Evolutionary conservation across 2,329 filamentous ascomycete genomes (phyloP), one percentile per base, ranked within the genome.

Genomic region (Trichoderma lentiforme): DNA sequence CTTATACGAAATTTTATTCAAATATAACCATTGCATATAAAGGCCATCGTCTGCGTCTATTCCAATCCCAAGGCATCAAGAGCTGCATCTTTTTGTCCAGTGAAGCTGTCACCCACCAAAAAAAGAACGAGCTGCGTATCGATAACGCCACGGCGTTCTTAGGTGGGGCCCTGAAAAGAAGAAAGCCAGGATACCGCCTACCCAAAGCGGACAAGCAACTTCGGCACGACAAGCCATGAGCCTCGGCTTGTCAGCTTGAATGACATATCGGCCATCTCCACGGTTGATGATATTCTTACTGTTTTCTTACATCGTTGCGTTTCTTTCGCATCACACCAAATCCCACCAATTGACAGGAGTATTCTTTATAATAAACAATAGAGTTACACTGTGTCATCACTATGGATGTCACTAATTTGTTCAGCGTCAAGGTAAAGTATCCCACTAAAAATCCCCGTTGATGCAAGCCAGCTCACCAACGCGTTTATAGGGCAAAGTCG

Each of bases 401-500:
- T 36, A 68, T 68, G 65, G 65, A 68, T 43, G 36, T 68, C 36
- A 30, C 14, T 28, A 60, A 47, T 32, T 12, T 68, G 36, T 68
- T 68, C 65, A 51, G 24, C 65, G 65, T 68, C 65, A 60, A 68
- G 65, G 65, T 68, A 68, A 11, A 28, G 28, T 18, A 6, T 60
- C 7, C 36, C 18, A 1, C 11, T 18, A n/a, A 28, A 3, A 28
- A n/a, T 3, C 18, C 9, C 26, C n/a, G 12, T 47, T 11, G 8
- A 47, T 47, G 43, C 43, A 39, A 32, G 12, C 11, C 11, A 43
- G 18, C 66, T 61, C 43, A 70, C 66, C 58, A 70, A 28, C 47
- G 36, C 74, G 69, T 28, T 71, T 58, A 28, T 73, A 87, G 84
- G 86, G 82, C 79, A 90, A 89, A 82, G 85, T 87, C 67, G 86